Evolutionary conservation across 495 filamentous ascomycete genomes (phyloP).

Genomic region (Margaritispora aquatica): DNA sequence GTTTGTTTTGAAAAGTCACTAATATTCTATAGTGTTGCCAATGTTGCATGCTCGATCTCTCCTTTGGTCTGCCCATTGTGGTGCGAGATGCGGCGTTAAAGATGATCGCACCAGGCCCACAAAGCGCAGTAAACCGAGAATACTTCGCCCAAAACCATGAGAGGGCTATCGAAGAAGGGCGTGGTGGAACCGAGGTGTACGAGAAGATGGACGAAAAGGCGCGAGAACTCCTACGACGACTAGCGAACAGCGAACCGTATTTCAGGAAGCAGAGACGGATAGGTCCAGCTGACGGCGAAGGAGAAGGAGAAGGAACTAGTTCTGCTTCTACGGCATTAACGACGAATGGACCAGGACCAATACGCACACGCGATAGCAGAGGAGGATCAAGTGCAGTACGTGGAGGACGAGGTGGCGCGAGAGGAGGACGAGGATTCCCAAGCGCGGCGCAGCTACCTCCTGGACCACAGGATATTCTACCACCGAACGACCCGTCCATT

Average conservation of each 20-base stretch:
- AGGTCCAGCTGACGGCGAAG: constrained; percentile 47
- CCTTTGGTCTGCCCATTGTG: constrained; percentile 87
- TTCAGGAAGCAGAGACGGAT: constrained; percentile 76
- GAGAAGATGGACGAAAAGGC: constrained; percentile 97
- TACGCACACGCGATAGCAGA: constrained; percentile 59
- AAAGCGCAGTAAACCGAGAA: constrained; percentile 88
- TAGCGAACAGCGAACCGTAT: constrained; percentile 91
- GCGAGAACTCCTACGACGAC: constrained; percentile 71
- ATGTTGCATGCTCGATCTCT: constrained; percentile 96
- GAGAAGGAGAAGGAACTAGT: constrained; percentile 29
- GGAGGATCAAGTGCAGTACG: constrained; percentile 39
- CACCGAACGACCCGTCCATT: constrained; percentile 75
- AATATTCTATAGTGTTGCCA: constrained; percentile 63
- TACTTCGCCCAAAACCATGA: constrained; percentile 98
- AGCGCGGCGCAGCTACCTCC: constrained; percentile 69
- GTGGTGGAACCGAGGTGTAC: constrained; percentile 71
- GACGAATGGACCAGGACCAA: constrained; percentile 53
- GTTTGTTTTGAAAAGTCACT: background rate
- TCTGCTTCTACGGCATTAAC: constrained; percentile 38
- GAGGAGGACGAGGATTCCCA: constrained; percentile 57
- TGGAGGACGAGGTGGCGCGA: constrained; percentile 35
- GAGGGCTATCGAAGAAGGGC: constrained; percentile 86
- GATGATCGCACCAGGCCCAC: constrained; percentile 89
- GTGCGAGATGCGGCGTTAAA: constrained; percentile 96
- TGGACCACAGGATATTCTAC: constrained; percentile 71